Percentiles rank a stretch among this genome's conserved stretches.
These are phyloP conservation scores for Yamadazyma oceani DNA, from an alignment of 1,139 yeast genomes.

Conservation along the genomic window DNA sequence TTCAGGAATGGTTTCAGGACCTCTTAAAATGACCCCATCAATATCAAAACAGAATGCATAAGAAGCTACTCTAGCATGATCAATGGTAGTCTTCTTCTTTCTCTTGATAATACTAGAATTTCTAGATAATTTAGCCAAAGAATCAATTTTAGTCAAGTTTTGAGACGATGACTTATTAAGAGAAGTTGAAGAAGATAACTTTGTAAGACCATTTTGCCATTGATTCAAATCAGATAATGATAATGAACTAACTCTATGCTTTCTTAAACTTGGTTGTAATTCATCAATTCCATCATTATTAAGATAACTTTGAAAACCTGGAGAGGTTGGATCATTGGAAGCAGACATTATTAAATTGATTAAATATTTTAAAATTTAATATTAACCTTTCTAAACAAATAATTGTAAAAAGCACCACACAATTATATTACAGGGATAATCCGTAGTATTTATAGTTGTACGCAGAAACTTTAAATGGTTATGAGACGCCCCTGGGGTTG, in stretches of 20 bases:
- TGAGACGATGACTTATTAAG: slow-evolving; percentile 39
- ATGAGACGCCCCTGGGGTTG: too few species aligned
- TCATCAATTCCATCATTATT: slow-evolving; percentile 73
- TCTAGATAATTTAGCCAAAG: slow-evolving; percentile 52
- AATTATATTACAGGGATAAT: too few species aligned
- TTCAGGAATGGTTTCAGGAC: slow-evolving; percentile 77
- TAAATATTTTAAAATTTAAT: not conserved
- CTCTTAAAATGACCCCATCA: slow-evolving; percentile 79
- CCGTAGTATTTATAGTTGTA: too few species aligned
- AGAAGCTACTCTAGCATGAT: slow-evolving; percentile 71
- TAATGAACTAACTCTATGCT: slow-evolving; percentile 66
- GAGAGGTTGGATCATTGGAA: slow-evolving; percentile 19
- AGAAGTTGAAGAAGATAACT: slow-evolving; percentile 42
- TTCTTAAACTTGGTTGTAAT: slow-evolving; percentile 58
- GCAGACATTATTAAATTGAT: slow-evolving; percentile 1
- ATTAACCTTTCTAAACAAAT: not conserved
- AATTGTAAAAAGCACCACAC: too few species aligned
- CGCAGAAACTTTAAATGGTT: too few species aligned
- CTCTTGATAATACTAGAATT: slow-evolving; percentile 52
- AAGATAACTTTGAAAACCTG: slow-evolving; percentile 51
- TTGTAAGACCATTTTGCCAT: slow-evolving; percentile 54
- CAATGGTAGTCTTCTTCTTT: slow-evolving; percentile 53
- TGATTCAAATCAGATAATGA: slow-evolving; percentile 69
- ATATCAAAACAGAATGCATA: slow-evolving; percentile 88
- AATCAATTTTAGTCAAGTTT: slow-evolving; percentile 49